Evolutionary conservation across 352 stramenopile genomes (phyloP).

Genomic region (Phytophthora tubulina): DNA sequence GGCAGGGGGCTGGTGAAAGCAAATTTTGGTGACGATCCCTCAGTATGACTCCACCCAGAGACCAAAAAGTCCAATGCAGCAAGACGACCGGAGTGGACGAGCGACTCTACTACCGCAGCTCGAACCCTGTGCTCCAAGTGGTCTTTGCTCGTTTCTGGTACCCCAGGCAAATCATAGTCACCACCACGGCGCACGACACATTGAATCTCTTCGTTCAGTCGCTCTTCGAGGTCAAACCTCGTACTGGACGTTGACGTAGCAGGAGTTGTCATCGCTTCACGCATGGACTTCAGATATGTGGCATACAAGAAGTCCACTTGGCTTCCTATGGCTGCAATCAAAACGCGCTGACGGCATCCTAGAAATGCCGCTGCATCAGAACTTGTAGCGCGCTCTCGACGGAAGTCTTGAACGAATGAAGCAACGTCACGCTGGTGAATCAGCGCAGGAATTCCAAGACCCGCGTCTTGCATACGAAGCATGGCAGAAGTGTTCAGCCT

Average conservation of each 20-base stretch:
- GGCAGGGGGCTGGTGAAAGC: constrained; percentile 56
- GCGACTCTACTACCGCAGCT: constrained; percentile 53
- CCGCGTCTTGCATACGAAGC: constrained; percentile 61
- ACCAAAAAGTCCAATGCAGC: constrained; percentile 70
- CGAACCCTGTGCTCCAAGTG: constrained; percentile 49
- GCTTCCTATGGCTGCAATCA: constrained; percentile 47
- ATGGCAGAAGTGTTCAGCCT: constrained; percentile 61
- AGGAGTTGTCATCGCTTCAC: constrained; percentile 41
- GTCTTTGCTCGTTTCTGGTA: constrained; percentile 56
- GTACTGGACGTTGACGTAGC: constrained; percentile 17
- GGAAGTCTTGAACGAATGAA: constrained; percentile 60
- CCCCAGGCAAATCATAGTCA: constrained; percentile 45
- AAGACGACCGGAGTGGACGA: constrained; percentile 59
- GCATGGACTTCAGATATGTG: constrained; percentile 52
- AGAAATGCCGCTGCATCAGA: constrained; percentile 54
- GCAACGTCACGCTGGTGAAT: constrained; percentile 71
- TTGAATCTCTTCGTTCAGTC: constrained; percentile 63
- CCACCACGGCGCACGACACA: constrained; percentile 47
- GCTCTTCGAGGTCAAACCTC: constrained; percentile 57
- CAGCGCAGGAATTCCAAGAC: constrained; percentile 59
- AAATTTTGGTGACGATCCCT: constrained; percentile 19
- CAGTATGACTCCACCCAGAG: constrained; percentile 51
- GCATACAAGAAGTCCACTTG: constrained; percentile 63
- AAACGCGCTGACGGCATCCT: constrained; percentile 45
- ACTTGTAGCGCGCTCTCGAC: constrained; percentile 36